Evolutionary conservation across 2,329 filamentous ascomycete species (phyloP).

Genomic region (Fusarium anguioides): DNA sequence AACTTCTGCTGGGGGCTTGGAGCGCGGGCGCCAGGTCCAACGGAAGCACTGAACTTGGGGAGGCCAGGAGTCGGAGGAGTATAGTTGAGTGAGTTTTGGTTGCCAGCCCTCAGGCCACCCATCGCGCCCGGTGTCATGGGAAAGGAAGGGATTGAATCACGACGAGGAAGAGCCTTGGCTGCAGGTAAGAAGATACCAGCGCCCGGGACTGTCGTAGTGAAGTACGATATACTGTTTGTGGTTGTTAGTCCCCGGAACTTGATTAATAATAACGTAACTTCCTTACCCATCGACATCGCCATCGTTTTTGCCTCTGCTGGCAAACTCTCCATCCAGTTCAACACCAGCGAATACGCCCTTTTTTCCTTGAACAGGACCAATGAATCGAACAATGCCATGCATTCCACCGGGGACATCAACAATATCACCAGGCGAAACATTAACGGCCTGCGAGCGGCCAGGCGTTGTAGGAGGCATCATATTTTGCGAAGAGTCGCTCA

Average conservation of each 20-base stretch:
- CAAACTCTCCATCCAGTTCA: conserved; percentile 85
- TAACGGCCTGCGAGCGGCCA: conserved; percentile 60
- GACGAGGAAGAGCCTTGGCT: conserved; percentile 79
- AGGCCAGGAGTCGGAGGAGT: conserved; percentile 74
- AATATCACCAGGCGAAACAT: conserved; percentile 78
- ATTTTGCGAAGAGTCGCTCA: conserved; percentile 49
- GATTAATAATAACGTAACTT: not conserved
- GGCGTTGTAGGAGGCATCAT: conserved; percentile 69
- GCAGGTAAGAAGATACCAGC: conserved; percentile 94
- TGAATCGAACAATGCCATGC: conserved; percentile 88
- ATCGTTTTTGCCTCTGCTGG: conserved; percentile 89
- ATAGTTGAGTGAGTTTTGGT: conserved; percentile 68
- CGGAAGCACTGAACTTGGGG: conserved; percentile 87
- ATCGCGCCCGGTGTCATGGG: conserved; percentile 76
- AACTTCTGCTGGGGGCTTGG: conserved; percentile 78
- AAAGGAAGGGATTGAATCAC: conserved; percentile 67
- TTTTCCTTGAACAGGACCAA: conserved; percentile 88
- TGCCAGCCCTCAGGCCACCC: conserved; percentile 65
- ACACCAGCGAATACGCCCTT: conserved; percentile 93
- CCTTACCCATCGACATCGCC: conserved; percentile 93
- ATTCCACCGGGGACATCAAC: conserved; percentile 96
- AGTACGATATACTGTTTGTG: conserved; percentile 74
- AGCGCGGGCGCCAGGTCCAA: conserved; percentile 76
- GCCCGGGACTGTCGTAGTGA: conserved; percentile 79
- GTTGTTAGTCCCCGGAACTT: not conserved